A percentile compares a stretch with the other conserved stretches of the same genome.
Evolutionary conservation across 805 yeast genomes (phyloP).

Genomic region (Zygoascus tannicola): DNA sequence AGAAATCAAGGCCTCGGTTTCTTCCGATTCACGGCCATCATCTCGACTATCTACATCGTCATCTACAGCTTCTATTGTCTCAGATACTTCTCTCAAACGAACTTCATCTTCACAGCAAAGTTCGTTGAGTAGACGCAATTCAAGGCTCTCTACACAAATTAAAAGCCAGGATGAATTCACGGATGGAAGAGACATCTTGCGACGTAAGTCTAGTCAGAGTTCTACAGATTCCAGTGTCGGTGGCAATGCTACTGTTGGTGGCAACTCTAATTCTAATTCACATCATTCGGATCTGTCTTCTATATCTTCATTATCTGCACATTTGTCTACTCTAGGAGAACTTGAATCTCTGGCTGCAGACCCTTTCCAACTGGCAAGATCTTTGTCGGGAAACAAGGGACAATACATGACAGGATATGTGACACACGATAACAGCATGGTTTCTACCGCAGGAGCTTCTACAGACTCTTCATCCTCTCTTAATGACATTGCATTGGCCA

Average conservation of each 20-base stretch:
- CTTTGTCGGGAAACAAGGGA: slow-evolving; percentile 39
- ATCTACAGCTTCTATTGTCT: slow-evolving; percentile 1
- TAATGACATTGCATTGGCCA: slow-evolving; percentile 6
- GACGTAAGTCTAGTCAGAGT: slow-evolving; percentile 14
- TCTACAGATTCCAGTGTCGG: slow-evolving; percentile 6
- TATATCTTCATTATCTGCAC: slow-evolving; percentile 42
- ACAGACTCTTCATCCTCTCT: background rate
- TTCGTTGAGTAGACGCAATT: slow-evolving; percentile 15
- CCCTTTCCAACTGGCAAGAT: slow-evolving; percentile 74
- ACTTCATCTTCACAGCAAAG: background rate
- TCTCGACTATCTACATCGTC: background rate
- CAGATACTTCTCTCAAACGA: slow-evolving; percentile 1
- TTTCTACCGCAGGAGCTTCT: background rate
- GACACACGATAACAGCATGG: too few relatives aligned
- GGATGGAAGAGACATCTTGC: slow-evolving; percentile 28
- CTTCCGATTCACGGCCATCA: slow-evolving; percentile 6
- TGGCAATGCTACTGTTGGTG: background rate
- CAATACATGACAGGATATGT: background rate
- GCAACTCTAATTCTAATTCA: too few relatives aligned
- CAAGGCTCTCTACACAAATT: slow-evolving; percentile 28
- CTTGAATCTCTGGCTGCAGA: slow-evolving; percentile 53
- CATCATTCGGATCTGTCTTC: too few relatives aligned
- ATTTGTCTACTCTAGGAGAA: slow-evolving; percentile 62
- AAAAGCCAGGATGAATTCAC: slow-evolving; percentile 26
- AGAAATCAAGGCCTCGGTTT: slow-evolving; percentile 24